Evolutionary conservation across 495 filamentous ascomycete genomes (phyloP), one percentile per base, ranked within the genome.

Genomic region (Astrothelium macrocarpum): DNA sequence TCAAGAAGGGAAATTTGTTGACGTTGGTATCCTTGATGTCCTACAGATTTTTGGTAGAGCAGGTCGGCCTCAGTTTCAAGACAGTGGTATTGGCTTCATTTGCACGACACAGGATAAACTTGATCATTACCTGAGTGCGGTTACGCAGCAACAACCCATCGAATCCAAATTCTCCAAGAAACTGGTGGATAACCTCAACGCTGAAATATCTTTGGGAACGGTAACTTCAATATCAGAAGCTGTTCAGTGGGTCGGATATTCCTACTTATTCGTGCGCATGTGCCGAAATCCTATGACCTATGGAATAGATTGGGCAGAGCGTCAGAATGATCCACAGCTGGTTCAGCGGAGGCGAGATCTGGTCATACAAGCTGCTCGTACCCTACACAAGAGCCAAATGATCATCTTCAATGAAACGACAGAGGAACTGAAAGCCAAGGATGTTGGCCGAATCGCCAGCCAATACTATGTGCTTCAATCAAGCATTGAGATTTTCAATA

Each of bases 1-100:
- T 0, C 88, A 94, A 74, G 92, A 94, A 64, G 94, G 94, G 74
- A 95, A 93, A 78, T 97, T 97, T 71, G 87, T 96, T 28, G 95
- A 97, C 71, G 80, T 99, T 16, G 92, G 94, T 11, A 99, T 99
- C 67, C 83, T 99, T 2, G 94, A 99, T 73, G 94, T 99, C 14
- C 78, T 99, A 65, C 94, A 99, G 75, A 99, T 99, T 46, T 99
- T 99, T 71, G 94, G 94, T 78, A 90, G 94, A 79, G 94, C 94
- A 66, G 94, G 94, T 80, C 86, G 94, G 72, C 94, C 94, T 26
- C 94, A 99, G 71, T 99, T 95, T 68, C 90, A 96, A 71, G 92
- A 96, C 68, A 88, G 85, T 59, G 94, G 94, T 77, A 95, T 96
- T 68, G 94, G 94, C 45, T 96, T 96, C 77, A 97, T 99, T 62